Percentiles rank a stretch among this genome's conserved stretches.
Conservation (phyloP, 2,329 filamentous ascomycete genomes). For the Bretziella fagacearum region DNA sequence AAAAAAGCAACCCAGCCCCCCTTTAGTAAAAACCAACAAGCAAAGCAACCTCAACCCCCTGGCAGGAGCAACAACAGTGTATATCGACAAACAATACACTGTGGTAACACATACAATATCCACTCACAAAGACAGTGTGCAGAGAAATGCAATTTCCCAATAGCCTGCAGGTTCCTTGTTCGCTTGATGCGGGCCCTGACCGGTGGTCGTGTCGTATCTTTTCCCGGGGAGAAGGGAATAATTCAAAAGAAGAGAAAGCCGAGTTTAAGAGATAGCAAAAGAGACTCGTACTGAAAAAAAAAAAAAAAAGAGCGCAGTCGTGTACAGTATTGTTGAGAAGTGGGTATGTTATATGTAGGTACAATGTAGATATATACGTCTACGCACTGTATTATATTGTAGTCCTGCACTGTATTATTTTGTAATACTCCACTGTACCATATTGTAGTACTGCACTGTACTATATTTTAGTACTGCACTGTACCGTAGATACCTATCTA, state of each 20-base stretch:
- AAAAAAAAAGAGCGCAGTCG: neutral
- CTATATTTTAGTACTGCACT: no score
- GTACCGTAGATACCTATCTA: no score
- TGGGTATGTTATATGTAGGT: neutral
- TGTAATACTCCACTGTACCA: no score
- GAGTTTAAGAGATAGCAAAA: neutral
- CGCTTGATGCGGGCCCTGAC: constrained; percentile 1
- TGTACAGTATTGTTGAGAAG: neutral
- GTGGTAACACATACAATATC: neutral
- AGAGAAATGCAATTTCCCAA: constrained; percentile 2
- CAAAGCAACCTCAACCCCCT: constrained; percentile 1
- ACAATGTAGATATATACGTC: neutral
- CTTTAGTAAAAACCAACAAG: neutral
- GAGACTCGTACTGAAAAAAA: neutral
- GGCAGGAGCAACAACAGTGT: neutral
- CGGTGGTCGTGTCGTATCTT: neutral
- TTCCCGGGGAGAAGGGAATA: neutral
- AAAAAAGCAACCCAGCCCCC: constrained; percentile 1
- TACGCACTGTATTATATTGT: no score
- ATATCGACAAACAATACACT: neutral
- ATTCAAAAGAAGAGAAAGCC: constrained; percentile 1
- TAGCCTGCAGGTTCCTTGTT: constrained; percentile 4
- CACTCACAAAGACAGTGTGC: neutral
- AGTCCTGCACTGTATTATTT: no score
- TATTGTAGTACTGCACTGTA: no score